Evolutionary conservation across 306 rosid species (phyloP).

Genomic region (Rosa persica): DNA sequence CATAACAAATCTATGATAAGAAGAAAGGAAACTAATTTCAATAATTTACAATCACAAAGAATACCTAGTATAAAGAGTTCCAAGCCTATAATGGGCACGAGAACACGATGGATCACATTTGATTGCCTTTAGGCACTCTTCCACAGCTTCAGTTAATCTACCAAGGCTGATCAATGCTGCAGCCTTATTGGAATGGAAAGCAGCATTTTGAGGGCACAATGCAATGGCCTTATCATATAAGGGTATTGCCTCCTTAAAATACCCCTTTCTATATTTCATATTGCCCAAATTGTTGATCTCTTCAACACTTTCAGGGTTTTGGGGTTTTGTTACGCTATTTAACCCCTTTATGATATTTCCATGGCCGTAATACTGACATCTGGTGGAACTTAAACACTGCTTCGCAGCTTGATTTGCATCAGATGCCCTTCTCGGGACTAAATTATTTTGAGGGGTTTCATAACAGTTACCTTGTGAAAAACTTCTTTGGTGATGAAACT

Average conservation of each 20-base stretch:
- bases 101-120: slow-evolving; percentile 1
- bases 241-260: not conserved
- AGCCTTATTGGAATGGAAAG: slow-evolving; percentile 3
- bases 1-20: not conserved
- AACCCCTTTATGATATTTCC: slow-evolving; percentile 4
- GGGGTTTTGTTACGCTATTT: not conserved
- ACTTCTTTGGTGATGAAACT: not conserved
- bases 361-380: not conserved
- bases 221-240: slow-evolving; percentile 12
- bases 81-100: not conserved
- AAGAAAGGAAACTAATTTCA: not conserved
- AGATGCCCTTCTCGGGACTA: not conserved
- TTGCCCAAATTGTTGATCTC: not conserved
- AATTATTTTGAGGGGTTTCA: not conserved
- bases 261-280: not conserved
- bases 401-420: not conserved
- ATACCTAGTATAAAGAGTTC: slow-evolving; percentile 2
- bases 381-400: not conserved
- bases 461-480: slow-evolving; percentile 9
- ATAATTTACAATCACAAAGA: not conserved
- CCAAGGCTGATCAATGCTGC: slow-evolving; percentile 4
- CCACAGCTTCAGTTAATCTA: slow-evolving; percentile 5
- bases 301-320: not conserved
- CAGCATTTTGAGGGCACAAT: slow-evolving; percentile 11
- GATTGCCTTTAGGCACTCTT: slow-evolving; percentile 9